Base-by-base conservation (phyloP, 2,329 filamentous ascomycete genomes). In the Verticillium nubilum region DNA sequence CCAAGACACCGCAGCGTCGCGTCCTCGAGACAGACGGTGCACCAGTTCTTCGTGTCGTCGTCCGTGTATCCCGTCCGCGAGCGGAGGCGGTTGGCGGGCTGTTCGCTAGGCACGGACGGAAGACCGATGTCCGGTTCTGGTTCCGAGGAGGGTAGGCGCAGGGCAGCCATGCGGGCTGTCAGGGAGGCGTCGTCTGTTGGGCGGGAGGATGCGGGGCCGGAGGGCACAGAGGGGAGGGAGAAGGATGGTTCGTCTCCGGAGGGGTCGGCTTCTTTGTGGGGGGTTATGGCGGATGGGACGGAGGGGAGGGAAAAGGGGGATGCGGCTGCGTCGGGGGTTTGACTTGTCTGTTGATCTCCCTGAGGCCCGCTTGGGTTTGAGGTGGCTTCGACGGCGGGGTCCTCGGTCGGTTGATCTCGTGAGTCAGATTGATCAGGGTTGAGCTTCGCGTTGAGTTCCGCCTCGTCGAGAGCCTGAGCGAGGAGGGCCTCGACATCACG, bases 1-100 rank as follows among this genome's bases (percentile, higher is more conserved):
- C 88, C 90, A 0, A 86, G 69, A 69, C 92, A 96, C 60, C 81
- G 80, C 28, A 95, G 74, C 3, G 85, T 86, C 0, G 88, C 91
- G 68, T 95, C 89, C 60, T 92, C 90, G 54, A 89, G 85, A 69
- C 92, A 96, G 10, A 95, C 92, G 31, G 87, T 83, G 70, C 92
- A 96, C 90, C 91, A 96, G 1, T 81, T 85, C 50, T 88, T 86
- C 62, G 88, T 80, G 66, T 94, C 90, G 33, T 88, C 87, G 66
- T 93, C 88, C 0, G 86, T 85, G 68, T 81, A 85, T 54, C 75
- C 76, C 2, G 70, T 73, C 50, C 69, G 72, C 57, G 71, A 74
- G 17, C 69, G 69, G 5, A 80, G 69, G 7, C 72, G 72, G 37
- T 78, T 76, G 5, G 73, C 72, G 0, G 81, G 82, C n/a, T 68